Percentiles rank a stretch among this genome's conserved stretches.
Conservation (phyloP, 805 yeast species). For the Sugiyamaella mastotermitis region DNA sequence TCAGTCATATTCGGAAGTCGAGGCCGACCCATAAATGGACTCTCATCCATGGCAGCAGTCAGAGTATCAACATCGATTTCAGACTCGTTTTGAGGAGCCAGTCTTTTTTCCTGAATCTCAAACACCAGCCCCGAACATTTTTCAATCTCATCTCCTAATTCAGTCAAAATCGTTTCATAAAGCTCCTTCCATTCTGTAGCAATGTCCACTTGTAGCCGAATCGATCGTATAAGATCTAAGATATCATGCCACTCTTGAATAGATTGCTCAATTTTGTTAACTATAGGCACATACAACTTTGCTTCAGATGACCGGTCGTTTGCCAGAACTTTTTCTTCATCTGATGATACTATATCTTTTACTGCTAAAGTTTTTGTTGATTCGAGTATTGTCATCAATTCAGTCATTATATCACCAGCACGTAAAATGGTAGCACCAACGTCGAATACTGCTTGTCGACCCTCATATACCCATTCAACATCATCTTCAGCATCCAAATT, state of each 20-base stretch:
- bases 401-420: conserved; percentile 20
- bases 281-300: conserved; percentile 12
- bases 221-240: conserved; percentile 8
- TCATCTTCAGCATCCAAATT: conserved; percentile 21
- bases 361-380: conserved; percentile 2
- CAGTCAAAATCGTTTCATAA: conserved; percentile 21
- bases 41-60: conserved; percentile 12
- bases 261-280: conserved; percentile 18
- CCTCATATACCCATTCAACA: conserved; percentile 24
- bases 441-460: conserved; percentile 17
- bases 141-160: conserved; percentile 21
- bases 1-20: conserved; percentile 16
- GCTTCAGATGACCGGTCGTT: neutral
- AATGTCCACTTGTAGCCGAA: conserved; percentile 19
- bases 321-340: neutral
- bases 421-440: conserved; percentile 15
- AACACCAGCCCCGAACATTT: conserved; percentile 16
- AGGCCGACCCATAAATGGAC: conserved; percentile 14
- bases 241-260: conserved; percentile 20
- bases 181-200: conserved; percentile 26
- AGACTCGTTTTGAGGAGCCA: conserved; percentile 1
- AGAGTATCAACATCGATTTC: conserved; percentile 13
- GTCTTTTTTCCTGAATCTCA: conserved; percentile 19
- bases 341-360: neutral
- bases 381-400: conserved; percentile 20